Percentiles rank a stretch among this genome's conserved stretches.
Evolutionary conservation across 805 yeast species (phyloP).

Genomic region (Candida parachauliodes): DNA sequence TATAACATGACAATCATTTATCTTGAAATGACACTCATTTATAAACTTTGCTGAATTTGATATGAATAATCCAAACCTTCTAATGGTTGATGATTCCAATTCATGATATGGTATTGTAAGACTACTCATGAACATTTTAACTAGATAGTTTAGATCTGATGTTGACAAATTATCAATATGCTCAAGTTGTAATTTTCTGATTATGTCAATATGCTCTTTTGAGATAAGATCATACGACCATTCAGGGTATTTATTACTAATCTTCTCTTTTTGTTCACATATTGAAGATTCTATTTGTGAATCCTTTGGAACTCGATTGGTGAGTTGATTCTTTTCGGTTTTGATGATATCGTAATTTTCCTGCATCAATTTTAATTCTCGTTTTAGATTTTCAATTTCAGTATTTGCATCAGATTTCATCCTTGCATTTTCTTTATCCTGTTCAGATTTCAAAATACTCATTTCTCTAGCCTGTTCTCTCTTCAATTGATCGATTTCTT

Average conservation of each 20-base stretch:
- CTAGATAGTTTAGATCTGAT: conserved; percentile 25
- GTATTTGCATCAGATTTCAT: too few relatives aligned
- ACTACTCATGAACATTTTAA: conserved; percentile 33
- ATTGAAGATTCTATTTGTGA: too few relatives aligned
- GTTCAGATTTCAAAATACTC: too few relatives aligned
- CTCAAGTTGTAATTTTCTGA: not conserved
- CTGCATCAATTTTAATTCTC: too few relatives aligned
- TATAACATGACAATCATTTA: conserved; percentile 16
- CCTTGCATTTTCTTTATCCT: too few relatives aligned
- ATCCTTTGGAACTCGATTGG: too few relatives aligned
- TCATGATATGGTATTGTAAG: conserved; percentile 25
- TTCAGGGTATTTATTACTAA: not conserved
- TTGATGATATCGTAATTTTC: too few relatives aligned
- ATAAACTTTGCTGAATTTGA: conserved; percentile 23
- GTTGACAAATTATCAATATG: conserved; percentile 21
- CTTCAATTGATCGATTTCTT: not conserved
- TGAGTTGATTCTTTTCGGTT: too few relatives aligned
- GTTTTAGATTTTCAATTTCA: too few relatives aligned
- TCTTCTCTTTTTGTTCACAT: not conserved
- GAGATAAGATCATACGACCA: not conserved
- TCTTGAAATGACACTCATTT: conserved; percentile 26
- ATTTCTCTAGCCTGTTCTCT: not conserved
- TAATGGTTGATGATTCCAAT: conserved; percentile 18
- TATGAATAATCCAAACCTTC: conserved; percentile 25
- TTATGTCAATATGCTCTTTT: not conserved